These are phyloP conservation scores for Termitomyces sp. DNA, from an alignment of 768 basidiomycete species.

Conservation along the genomic window DNA sequence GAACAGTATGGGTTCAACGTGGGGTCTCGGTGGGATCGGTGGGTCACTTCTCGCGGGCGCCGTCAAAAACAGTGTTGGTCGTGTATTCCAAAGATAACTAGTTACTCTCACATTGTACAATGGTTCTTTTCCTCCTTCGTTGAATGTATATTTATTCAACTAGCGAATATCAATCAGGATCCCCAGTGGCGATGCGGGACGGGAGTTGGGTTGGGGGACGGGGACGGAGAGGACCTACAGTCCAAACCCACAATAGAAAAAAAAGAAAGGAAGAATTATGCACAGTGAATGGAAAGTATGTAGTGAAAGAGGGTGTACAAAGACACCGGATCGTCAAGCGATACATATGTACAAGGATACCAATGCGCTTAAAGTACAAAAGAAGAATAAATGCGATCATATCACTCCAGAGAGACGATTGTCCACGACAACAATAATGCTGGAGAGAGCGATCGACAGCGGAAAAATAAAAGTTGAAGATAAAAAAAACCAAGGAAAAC, in stretches of 20 bases:
- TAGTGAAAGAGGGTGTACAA: not conserved
- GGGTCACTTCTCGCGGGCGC: conserved; percentile 79
- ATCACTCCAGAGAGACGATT: conserved; percentile 3
- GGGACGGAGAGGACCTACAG: conserved; percentile 4
- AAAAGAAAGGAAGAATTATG: not conserved
- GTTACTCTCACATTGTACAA: not conserved
- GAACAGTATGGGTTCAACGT: conserved; percentile 59
- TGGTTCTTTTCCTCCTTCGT: not conserved
- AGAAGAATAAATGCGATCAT: conserved; percentile 1
- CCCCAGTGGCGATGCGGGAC: conserved; percentile 3
- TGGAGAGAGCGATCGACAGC: not conserved
- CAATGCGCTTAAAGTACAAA: conserved; percentile 12
- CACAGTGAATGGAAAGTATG: not conserved
- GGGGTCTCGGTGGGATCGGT: conserved; percentile 76
- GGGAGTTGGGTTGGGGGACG: not conserved
- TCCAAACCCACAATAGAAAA: not conserved
- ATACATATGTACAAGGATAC: conserved; percentile 15
- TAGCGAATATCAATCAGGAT: conserved; percentile 5
- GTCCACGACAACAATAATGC: conserved; percentile 8
- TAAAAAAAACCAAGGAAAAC: conserved; percentile 10
- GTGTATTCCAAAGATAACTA: conserved; percentile 45
- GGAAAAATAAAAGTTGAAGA: not conserved
- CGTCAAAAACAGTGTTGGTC: conserved; percentile 75
- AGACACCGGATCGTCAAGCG: not conserved
- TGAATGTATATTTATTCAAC: conserved; percentile 8